These are phyloP conservation scores for Trichophyton schoenleinii DNA, from an alignment of 2,329 filamentous ascomycete species.

Conservation along the genomic window DNA sequence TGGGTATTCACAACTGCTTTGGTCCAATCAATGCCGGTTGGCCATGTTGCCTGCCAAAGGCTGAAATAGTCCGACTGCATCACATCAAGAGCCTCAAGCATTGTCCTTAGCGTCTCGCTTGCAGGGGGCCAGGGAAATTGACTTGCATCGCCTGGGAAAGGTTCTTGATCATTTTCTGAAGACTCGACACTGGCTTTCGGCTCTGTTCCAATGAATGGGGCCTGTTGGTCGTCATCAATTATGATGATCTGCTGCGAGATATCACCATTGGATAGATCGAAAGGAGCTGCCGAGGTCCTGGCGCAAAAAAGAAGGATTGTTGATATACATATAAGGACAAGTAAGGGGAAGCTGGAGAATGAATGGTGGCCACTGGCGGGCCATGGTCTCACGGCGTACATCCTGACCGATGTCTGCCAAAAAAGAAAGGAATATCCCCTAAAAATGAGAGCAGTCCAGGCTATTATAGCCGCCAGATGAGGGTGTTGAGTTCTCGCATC, in stretches of 20 bases:
- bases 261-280: not conserved
- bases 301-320: not conserved
- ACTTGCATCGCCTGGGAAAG: constrained; percentile 13
- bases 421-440: not conserved
- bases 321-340: not conserved
- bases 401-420: not conserved
- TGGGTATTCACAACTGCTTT: constrained; percentile 72
- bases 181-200: not conserved
- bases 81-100: constrained; percentile 54
- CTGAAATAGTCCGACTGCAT: constrained; percentile 72
- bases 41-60: constrained; percentile 69
- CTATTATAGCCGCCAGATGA: constrained; percentile 1
- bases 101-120: constrained; percentile 23
- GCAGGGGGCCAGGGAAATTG: not conserved
- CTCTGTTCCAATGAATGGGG: not conserved
- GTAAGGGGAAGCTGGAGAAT: not conserved
- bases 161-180: constrained; percentile 14
- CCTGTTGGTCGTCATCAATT: not conserved
- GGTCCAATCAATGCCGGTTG: constrained; percentile 83
- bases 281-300: not conserved
- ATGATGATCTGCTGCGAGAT: not conserved
- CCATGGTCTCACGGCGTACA: not conserved
- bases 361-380: not conserved
- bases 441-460: not conserved
- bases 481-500: not conserved